Percentiles rank a stretch among this genome's conserved stretches.
phyloP scores from a whole-genome alignment of 768 basidiomycete genomes.

The Guyanaporus albipodus region DNA sequence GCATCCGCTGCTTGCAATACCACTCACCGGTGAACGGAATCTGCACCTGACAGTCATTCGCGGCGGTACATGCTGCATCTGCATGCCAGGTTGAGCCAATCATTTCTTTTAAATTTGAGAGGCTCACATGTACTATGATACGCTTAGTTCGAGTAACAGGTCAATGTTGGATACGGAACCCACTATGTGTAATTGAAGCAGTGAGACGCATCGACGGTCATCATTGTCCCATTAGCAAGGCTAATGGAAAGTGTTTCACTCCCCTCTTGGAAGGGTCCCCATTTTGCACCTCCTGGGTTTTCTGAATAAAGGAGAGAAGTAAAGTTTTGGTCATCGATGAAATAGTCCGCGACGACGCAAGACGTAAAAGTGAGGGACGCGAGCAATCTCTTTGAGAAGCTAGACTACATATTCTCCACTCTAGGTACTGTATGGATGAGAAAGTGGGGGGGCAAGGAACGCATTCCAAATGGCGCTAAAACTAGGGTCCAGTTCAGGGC shows the following conservation, averaged over 20 bases:
- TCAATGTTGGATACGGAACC: background rate
- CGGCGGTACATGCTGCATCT: constrained; percentile 11
- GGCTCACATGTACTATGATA: constrained; percentile 8
- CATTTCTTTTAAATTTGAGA: background rate
- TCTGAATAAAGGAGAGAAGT: constrained; percentile 10
- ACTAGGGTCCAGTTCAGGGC: too few species aligned
- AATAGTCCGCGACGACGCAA: constrained; percentile 10
- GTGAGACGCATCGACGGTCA: constrained; percentile 12
- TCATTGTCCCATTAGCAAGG: constrained; percentile 7
- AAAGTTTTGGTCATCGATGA: constrained; percentile 16
- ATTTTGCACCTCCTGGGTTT: constrained; percentile 10
- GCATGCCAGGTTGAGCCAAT: background rate
- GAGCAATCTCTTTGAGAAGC: background rate
- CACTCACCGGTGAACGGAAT: constrained; percentile 13
- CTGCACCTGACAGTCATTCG: constrained; percentile 14
- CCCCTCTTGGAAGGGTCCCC: constrained; percentile 8
- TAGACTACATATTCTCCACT: constrained; percentile 2
- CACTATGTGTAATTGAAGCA: constrained; percentile 17
- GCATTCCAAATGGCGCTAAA: too few species aligned
- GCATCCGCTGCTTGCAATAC: background rate
- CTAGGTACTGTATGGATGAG: background rate
- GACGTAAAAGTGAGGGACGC: background rate
- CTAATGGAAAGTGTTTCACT: constrained; percentile 11
- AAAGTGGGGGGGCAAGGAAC: background rate
- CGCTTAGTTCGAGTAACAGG: background rate